phyloP scores from a whole-genome alignment of 129 eudicot species.

The Chrysanthemum seticuspe region DNA sequence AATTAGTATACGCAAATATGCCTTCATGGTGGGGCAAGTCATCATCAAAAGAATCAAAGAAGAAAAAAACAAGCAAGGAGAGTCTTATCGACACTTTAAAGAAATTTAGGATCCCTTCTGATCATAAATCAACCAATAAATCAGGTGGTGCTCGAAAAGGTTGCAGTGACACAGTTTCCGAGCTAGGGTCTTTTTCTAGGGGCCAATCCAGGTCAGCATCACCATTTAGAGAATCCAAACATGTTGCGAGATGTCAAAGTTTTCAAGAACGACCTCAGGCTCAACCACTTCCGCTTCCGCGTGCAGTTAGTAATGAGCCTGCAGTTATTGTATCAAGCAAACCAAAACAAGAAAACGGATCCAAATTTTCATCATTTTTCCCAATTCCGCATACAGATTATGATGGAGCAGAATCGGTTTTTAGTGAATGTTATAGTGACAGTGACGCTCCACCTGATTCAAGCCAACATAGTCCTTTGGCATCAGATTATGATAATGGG shows the following conservation, averaged over 20 bases:
- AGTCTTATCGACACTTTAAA: constrained; percentile 66
- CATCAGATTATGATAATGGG: constrained; percentile 71
- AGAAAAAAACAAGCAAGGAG: constrained; percentile 63
- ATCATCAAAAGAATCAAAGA: constrained; percentile 83
- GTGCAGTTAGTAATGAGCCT: constrained; percentile 63
- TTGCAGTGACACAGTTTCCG: constrained; percentile 62
- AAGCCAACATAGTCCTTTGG: constrained; percentile 74
- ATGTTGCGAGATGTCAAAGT: constrained; percentile 89
- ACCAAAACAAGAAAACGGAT: constrained; percentile 50
- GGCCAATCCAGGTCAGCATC: constrained; percentile 75
- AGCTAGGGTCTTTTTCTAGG: constrained; percentile 57
- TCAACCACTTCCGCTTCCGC: constrained; percentile 93
- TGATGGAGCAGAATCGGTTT: constrained; percentile 69
- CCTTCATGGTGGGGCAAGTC: constrained; percentile 94
- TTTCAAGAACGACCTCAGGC: constrained; percentile 76
- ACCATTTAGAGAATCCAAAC: constrained; percentile 82
- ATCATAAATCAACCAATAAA: constrained; percentile 56
- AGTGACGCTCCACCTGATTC: constrained; percentile 91
- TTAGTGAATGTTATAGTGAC: constrained; percentile 77
- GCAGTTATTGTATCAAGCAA: constrained; percentile 51
- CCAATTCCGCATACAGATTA: constrained; percentile 68
- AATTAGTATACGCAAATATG: constrained; percentile 41
- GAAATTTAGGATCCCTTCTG: constrained; percentile 64
- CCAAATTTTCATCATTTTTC: constrained; percentile 49
- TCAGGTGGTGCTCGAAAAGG: constrained; percentile 55